Conservation (phyloP, 331 rosid species). For the Arachis monticola region DNA sequence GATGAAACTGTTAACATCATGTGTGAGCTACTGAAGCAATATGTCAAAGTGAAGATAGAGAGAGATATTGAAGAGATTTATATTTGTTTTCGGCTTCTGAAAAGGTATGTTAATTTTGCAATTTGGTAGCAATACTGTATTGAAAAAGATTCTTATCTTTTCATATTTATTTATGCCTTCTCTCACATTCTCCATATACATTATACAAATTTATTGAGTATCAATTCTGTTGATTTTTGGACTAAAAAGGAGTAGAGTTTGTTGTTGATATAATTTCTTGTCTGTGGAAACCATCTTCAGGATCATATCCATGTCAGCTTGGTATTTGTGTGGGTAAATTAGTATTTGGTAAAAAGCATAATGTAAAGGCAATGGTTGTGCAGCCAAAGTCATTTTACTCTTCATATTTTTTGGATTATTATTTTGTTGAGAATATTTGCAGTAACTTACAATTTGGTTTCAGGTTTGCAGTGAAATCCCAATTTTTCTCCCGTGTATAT, state of each 20-base stretch:
- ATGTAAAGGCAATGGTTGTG: conserved; percentile 15
- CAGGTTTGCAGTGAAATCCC: conserved; percentile 79
- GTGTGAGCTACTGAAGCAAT: conserved; percentile 82
- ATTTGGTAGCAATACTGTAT: conserved; percentile 22
- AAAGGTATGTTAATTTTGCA: conserved; percentile 60
- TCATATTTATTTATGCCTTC: conserved; percentile 21
- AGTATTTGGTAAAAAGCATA: not conserved
- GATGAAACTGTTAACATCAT: conserved; percentile 57
- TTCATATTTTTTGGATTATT: conserved; percentile 11
- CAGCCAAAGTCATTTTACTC: conserved; percentile 11
- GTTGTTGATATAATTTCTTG: conserved; percentile 2
- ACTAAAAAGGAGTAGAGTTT: conserved; percentile 19
- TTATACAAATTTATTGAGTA: not conserved
- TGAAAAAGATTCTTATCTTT: conserved; percentile 24
- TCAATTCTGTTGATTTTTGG: conserved; percentile 21
- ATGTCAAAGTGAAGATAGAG: conserved; percentile 66
- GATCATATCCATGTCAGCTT: conserved; percentile 15
- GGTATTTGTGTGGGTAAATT: conserved; percentile 2
- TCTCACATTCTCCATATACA: conserved; percentile 14
- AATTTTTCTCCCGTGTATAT: conserved; percentile 62
- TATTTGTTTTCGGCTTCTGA: conserved; percentile 79
- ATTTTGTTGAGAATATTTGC: conserved; percentile 29
- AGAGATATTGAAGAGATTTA: conserved; percentile 86
- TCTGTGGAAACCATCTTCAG: conserved; percentile 11
- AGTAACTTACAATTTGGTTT: conserved; percentile 40